Conservation (phyloP, 1,139 yeast genomes). For the Candida sojae region DNA sequence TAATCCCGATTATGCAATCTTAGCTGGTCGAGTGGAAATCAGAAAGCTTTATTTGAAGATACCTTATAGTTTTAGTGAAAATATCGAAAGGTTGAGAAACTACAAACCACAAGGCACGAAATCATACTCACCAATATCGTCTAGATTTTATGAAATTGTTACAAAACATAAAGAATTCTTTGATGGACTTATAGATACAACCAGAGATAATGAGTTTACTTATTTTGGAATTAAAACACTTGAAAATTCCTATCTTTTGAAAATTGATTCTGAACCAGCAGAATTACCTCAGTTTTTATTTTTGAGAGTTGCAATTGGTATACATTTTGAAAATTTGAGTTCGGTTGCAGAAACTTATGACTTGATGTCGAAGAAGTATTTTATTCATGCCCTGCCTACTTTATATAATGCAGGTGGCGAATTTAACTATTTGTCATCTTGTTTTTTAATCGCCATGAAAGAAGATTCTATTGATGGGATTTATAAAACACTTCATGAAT, state of each 20-base stretch:
- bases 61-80: slow-evolving; percentile 33
- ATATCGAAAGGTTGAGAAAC: slow-evolving; percentile 24
- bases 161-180: slow-evolving; percentile 30
- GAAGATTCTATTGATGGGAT: slow-evolving; percentile 63
- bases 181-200: slow-evolving; percentile 34
- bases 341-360: slow-evolving; percentile 50
- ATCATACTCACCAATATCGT: slow-evolving; percentile 21
- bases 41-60: slow-evolving; percentile 30
- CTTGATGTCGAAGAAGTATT: slow-evolving; percentile 51
- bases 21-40: slow-evolving; percentile 51
- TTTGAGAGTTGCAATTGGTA: slow-evolving; percentile 55
- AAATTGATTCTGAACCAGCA: slow-evolving; percentile 31
- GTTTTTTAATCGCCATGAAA: slow-evolving; percentile 58
- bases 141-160: slow-evolving; percentile 32
- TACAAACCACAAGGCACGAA: slow-evolving; percentile 17
- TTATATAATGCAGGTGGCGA: slow-evolving; percentile 55
- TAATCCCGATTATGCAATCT: slow-evolving; percentile 48
- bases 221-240: slow-evolving; percentile 58
- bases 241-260: slow-evolving; percentile 48
- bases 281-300: slow-evolving; percentile 56
- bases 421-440: slow-evolving; percentile 51
- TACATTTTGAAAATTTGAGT: slow-evolving; percentile 43
- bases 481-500: slow-evolving; percentile 52
- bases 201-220: slow-evolving; percentile 43
- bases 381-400: slow-evolving; percentile 60